Percentiles rank a stretch among this genome's conserved stretches.
These are phyloP conservation scores for Mesotaenium endlicherianum DNA, from an alignment of 139 green algal species.

Conservation along the genomic window DNA sequence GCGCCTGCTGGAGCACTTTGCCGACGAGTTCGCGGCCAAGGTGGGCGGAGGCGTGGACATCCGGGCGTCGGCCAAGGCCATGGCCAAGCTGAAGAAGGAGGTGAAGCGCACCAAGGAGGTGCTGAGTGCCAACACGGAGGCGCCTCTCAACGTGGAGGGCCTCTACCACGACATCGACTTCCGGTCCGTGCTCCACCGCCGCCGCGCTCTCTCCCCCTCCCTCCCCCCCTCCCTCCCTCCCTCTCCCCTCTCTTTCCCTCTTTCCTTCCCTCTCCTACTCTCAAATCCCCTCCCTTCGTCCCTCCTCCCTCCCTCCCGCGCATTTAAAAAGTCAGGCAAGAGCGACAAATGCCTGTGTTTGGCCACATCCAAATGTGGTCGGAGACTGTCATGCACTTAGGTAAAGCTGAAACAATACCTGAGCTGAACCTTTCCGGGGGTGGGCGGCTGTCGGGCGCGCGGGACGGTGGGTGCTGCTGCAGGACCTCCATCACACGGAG, in stretches of 20 bases:
- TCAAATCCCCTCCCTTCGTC: too few species aligned
- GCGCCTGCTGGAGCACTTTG: conserved; percentile 86
- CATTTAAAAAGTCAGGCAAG: too few species aligned
- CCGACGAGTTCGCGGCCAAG: conserved; percentile 76
- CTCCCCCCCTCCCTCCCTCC: not conserved
- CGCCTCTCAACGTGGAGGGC: conserved; percentile 86
- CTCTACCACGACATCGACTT: conserved; percentile 90
- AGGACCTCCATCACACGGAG: conserved; percentile 57
- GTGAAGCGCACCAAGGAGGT: conserved; percentile 93
- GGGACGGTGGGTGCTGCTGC: conserved; percentile 5
- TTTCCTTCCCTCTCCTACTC: not conserved
- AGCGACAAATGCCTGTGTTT: too few species aligned
- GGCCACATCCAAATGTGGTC: too few species aligned
- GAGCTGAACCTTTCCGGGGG: too few species aligned
- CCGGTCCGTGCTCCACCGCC: conserved; percentile 4
- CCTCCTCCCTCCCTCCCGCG: too few species aligned
- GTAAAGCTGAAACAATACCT: too few species aligned
- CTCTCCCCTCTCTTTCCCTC: not conserved
- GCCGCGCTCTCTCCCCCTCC: not conserved
- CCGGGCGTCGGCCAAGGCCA: conserved; percentile 64
- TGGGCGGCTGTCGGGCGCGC: too few species aligned
- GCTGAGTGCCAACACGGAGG: conserved; percentile 88
- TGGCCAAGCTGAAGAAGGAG: conserved; percentile 87
- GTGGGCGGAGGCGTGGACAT: conserved; percentile 58
- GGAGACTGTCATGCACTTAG: too few species aligned